Evolutionary conservation across 2,329 filamentous ascomycete genomes (phyloP).

Genomic region (Epichloe sylvatica): DNA sequence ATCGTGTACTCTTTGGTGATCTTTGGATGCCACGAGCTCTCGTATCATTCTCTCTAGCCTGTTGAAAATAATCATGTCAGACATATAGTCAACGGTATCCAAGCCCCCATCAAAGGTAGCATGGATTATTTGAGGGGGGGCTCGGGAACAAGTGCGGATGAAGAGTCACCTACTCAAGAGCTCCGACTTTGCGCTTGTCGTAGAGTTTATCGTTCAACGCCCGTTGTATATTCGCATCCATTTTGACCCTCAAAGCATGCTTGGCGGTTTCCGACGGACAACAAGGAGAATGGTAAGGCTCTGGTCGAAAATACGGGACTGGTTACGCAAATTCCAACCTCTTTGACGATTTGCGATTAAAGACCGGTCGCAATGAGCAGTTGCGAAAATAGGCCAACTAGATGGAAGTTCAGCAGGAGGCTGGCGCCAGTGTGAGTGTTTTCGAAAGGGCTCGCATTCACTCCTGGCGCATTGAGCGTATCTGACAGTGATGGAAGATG

Average conservation of each 20-base stretch:
- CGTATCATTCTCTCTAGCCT: conserved; percentile 86
- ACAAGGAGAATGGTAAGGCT: neutral
- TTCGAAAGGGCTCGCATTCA: neutral
- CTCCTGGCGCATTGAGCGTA: neutral
- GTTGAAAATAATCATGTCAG: conserved; percentile 9
- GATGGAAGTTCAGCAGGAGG: neutral
- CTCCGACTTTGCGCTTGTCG: conserved; percentile 92
- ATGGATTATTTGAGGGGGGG: neutral
- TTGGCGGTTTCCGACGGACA: neutral
- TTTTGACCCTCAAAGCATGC: conserved; percentile 23
- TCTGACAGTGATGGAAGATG: neutral
- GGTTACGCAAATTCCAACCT: neutral
- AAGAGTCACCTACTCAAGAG: conserved; percentile 62
- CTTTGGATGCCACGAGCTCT: conserved; percentile 61
- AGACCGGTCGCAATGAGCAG: neutral
- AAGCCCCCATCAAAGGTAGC: neutral
- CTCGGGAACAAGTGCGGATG: neutral
- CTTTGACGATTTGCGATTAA: neutral
- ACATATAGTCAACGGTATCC: neutral
- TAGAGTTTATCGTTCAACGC: conserved; percentile 96
- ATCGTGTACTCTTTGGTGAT: conserved; percentile 67
- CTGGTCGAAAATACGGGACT: neutral
- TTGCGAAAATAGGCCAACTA: neutral
- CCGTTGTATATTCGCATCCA: conserved; percentile 84
- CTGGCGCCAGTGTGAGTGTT: neutral